These are phyloP conservation scores for Chenopodium formosanum DNA, from an alignment of 148 eudicot genomes.

Conservation along the genomic window DNA sequence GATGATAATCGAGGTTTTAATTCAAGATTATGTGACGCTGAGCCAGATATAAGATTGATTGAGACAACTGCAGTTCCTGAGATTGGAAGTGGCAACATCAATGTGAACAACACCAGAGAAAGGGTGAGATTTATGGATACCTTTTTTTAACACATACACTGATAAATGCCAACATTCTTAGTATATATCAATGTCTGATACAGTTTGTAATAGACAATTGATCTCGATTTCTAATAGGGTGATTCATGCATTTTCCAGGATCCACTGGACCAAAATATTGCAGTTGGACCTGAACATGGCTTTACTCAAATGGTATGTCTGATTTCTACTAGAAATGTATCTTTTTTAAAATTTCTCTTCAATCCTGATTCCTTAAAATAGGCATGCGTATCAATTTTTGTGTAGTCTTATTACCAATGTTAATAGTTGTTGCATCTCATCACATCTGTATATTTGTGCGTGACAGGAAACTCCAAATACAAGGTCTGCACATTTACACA, in stretches of 20 bases:
- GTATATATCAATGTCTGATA: neutral
- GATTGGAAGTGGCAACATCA: conserved; percentile 29
- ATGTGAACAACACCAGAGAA: conserved; percentile 25
- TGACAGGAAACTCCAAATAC: conserved; percentile 42
- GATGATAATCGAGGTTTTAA: conserved; percentile 39
- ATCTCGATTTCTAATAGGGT: neutral
- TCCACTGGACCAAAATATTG: conserved; percentile 21
- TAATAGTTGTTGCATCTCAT: neutral
- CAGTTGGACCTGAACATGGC: conserved; percentile 32
- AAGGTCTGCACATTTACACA: conserved; percentile 43
- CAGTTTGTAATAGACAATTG: neutral
- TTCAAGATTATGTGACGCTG: conserved; percentile 26
- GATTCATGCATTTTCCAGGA: conserved; percentile 26
- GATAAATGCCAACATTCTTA: neutral
- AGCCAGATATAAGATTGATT: conserved; percentile 23
- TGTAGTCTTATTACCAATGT: neutral
- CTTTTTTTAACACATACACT: neutral
- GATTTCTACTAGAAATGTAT: neutral
- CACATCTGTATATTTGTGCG: neutral
- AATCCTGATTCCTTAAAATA: neutral
- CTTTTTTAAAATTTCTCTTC: neutral
- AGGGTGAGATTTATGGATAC: conserved; percentile 35
- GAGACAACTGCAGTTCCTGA: conserved; percentile 29
- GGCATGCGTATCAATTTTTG: neutral
- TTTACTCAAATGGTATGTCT: conserved; percentile 41